Evolutionary conservation across 176 grass and related monocot species (phyloP).

Genomic region (Raddia guianensis): DNA sequence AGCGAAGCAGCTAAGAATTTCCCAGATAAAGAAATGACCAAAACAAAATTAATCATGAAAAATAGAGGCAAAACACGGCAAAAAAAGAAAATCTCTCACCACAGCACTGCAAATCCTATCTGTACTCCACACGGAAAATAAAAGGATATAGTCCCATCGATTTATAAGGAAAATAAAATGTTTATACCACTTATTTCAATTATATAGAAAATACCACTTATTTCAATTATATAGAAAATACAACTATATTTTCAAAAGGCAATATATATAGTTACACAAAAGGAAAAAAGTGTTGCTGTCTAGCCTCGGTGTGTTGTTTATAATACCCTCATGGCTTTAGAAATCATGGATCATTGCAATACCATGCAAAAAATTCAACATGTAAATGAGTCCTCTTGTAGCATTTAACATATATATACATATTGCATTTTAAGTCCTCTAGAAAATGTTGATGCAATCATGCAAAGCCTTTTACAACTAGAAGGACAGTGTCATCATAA

Average conservation of each 20-base stretch:
- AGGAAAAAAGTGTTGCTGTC: too few relatives aligned
- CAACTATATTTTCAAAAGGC: too few relatives aligned
- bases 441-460: neutral
- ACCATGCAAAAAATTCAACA: conserved; percentile 8
- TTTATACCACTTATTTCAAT: too few relatives aligned
- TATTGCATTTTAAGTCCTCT: neutral
- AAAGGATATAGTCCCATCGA: neutral
- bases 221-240: too few relatives aligned
- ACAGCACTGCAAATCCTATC: neutral
- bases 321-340: neutral
- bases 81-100: neutral
- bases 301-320: neutral
- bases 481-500: neutral
- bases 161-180: too few relatives aligned
- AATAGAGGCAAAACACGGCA: neutral
- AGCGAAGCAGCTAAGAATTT: neutral
- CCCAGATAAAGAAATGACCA: conserved; percentile 18
- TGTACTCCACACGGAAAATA: neutral
- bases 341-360: neutral
- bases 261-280: too few relatives aligned
- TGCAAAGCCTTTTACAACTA: neutral
- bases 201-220: too few relatives aligned
- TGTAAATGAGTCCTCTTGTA: neutral
- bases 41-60: neutral
- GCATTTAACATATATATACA: neutral